Conservation (phyloP, 331 rosid species). For the Erythrophleum ivorense region DNA sequence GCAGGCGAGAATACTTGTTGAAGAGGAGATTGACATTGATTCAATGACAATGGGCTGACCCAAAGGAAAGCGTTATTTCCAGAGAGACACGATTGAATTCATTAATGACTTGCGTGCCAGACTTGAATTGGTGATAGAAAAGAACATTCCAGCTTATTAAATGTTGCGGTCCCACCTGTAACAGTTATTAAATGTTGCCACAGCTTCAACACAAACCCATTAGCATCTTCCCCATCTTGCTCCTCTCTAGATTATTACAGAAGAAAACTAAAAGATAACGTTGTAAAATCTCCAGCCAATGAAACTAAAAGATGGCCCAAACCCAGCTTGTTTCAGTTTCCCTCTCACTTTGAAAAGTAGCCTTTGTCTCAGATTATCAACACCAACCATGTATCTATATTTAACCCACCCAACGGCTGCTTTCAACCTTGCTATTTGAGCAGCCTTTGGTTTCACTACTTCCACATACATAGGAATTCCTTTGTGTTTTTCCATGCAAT, state of each 20-base stretch:
- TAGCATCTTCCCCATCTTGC: background rate
- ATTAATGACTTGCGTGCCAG: background rate
- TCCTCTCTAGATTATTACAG: background rate
- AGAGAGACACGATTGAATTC: background rate
- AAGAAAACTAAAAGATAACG: background rate
- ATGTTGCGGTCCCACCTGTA: background rate
- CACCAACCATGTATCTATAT: background rate
- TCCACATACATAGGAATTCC: background rate
- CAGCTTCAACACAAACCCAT: background rate
- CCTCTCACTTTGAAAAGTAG: background rate
- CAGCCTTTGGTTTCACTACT: background rate
- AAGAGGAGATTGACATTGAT: background rate
- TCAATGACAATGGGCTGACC: background rate
- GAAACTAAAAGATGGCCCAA: no score
- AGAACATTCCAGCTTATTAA: background rate
- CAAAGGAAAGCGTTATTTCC: background rate
- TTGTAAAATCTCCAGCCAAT: background rate
- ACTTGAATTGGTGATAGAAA: background rate
- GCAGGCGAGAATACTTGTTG: no score
- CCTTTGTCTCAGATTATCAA: background rate
- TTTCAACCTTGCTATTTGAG: background rate
- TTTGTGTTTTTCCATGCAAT: background rate
- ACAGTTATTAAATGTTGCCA: background rate
- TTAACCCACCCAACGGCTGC: background rate
- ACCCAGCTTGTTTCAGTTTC: background rate